phyloP scores from a whole-genome alignment of 345 rosid species.

The Passiflora organensis region DNA sequence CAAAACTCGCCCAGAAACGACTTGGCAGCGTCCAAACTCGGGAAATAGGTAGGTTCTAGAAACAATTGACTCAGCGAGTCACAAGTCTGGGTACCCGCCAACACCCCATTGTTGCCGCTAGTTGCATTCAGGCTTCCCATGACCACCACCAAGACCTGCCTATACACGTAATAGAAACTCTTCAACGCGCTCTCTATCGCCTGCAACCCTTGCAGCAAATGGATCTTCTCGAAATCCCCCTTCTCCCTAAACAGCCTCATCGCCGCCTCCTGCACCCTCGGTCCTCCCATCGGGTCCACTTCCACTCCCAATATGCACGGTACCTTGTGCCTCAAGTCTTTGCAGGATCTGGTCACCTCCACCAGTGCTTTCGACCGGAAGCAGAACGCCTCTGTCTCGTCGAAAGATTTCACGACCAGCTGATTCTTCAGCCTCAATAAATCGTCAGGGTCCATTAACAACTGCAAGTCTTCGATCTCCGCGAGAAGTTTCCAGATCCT shows the following conservation, averaged over 20 bases:
- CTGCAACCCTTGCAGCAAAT: conserved; percentile 69
- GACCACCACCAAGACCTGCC: conserved; percentile 65
- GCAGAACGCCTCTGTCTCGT: conserved; percentile 63
- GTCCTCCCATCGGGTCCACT: conserved; percentile 96
- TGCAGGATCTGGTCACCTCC: conserved; percentile 50
- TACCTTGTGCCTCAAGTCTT: conserved; percentile 67
- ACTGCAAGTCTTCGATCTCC: conserved; percentile 69
- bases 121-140: conserved; percentile 86
- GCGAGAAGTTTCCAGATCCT: conserved; percentile 67
- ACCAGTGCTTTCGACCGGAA: conserved; percentile 73
- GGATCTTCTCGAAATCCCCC: conserved; percentile 48
- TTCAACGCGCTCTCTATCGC: conserved; percentile 72
- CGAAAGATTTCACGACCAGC: conserved; percentile 38
- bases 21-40: conserved; percentile 95
- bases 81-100: conserved; percentile 32
- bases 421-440: conserved; percentile 64
- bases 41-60: conserved; percentile 82
- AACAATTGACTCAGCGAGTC: conserved; percentile 78
- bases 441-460: conserved; percentile 82
- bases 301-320: conserved; percentile 68
- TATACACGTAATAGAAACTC: conserved; percentile 65
- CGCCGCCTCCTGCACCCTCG: conserved; percentile 87
- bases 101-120: conserved; percentile 27
- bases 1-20: conserved; percentile 80
- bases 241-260: conserved; percentile 66